Conservation (phyloP, 805 yeast genomes). For the Saturnispora ahearnii region DNA sequence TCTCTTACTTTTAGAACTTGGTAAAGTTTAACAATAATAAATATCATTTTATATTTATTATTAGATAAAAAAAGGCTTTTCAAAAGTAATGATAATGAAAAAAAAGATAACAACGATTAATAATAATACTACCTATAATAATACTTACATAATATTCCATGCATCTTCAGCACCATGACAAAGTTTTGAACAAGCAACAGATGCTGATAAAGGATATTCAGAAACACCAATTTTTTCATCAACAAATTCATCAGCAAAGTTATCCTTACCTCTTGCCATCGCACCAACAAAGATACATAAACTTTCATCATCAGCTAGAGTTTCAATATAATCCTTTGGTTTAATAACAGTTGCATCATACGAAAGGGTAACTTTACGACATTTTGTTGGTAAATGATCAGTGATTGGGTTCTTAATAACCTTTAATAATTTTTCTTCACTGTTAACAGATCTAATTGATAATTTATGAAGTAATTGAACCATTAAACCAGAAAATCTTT, state of each 20-base stretch:
- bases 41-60: too few species aligned
- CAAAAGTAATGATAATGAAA: too few species aligned
- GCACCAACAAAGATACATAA: constrained; percentile 98
- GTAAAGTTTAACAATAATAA: too few species aligned
- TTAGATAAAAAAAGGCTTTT: too few species aligned
- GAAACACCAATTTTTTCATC: constrained; percentile 96
- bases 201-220: constrained; percentile 91
- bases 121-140: neutral
- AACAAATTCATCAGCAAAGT: constrained; percentile 92
- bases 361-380: constrained; percentile 86
- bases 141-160: constrained; percentile 63
- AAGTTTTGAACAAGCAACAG: constrained; percentile 96
- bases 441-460: constrained; percentile 87
- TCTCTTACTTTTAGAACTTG: too few species aligned
- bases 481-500: constrained; percentile 96
- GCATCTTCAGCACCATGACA: constrained; percentile 99
- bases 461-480: constrained; percentile 90
- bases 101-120: too few species aligned
- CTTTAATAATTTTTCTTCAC: constrained; percentile 86
- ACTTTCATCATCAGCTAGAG: constrained; percentile 80
- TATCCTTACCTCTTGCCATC: constrained; percentile 97
- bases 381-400: constrained; percentile 92
- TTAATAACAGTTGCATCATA: constrained; percentile 84
- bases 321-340: constrained; percentile 79
- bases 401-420: constrained; percentile 97